A percentile compares a stretch with the other conserved stretches of the same genome.
phyloP scores from a whole-genome alignment of 208 protist species.

The Vickermania ingenoplastis region DNA sequence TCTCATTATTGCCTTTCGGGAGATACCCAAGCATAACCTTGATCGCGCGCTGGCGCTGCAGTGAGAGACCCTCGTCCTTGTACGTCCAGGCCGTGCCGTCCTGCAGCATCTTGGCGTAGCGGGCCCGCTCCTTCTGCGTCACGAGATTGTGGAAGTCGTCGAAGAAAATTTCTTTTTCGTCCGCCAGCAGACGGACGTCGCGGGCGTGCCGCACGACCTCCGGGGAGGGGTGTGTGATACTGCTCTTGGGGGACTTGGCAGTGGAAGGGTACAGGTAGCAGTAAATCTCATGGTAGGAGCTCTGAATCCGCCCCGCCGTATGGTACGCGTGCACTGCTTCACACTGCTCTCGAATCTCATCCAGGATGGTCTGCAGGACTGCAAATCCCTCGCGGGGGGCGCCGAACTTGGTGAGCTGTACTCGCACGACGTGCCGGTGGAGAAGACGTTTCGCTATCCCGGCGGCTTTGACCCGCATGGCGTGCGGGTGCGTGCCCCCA shows the following conservation, averaged over 20 bases:
- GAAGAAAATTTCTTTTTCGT: constrained; percentile 77
- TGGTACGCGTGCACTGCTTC: constrained; percentile 67
- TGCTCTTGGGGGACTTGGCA: constrained; percentile 64
- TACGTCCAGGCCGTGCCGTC: constrained; percentile 79
- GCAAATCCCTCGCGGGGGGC: constrained; percentile 77
- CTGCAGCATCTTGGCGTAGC: constrained; percentile 55
- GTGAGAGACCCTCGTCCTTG: constrained; percentile 79
- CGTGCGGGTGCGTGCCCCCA: constrained; percentile 77
- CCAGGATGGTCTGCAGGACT: constrained; percentile 67
- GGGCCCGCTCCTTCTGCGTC: constrained; percentile 38
- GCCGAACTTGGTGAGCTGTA: constrained; percentile 82
- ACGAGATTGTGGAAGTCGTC: constrained; percentile 59
- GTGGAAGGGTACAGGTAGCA: constrained; percentile 84
- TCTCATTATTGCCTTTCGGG: constrained; percentile 77
- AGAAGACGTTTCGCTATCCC: constrained; percentile 75
- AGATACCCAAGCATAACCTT: constrained; percentile 85
- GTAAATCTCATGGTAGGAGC: constrained; percentile 75
- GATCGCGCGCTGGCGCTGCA: constrained; percentile 75
- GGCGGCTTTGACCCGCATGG: constrained; percentile 77
- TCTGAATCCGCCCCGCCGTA: constrained; percentile 51
- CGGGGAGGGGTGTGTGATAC: constrained; percentile 59
- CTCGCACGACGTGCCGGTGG: constrained; percentile 53
- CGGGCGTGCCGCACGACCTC: constrained; percentile 37
- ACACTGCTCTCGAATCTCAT: constrained; percentile 59
- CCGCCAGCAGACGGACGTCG: constrained; percentile 55